These are phyloP conservation scores for Tuber borchii DNA, from an alignment of 495 filamentous ascomycete species.

Conservation along the genomic window DNA sequence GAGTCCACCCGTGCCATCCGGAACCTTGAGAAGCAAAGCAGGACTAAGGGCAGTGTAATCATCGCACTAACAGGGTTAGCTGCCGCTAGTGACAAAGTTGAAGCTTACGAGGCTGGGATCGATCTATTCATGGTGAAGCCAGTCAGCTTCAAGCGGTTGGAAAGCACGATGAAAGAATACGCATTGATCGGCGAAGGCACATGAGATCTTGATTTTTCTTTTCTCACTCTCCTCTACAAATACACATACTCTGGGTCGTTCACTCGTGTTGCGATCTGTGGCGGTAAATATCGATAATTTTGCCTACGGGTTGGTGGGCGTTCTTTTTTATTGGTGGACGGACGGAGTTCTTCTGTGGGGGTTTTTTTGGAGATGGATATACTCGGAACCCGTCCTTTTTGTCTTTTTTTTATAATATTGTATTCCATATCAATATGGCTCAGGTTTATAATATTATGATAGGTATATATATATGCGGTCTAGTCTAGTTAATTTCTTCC, in stretches of 20 bases:
- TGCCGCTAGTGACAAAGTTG: conserved; percentile 56
- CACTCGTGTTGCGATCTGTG: background rate
- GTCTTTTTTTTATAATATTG: background rate
- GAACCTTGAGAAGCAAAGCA: conserved; percentile 49
- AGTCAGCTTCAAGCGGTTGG: conserved; percentile 48
- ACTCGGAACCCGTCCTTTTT: background rate
- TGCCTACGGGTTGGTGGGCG: background rate
- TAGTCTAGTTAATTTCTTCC: too few species aligned
- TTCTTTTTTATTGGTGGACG: background rate
- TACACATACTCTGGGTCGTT: background rate
- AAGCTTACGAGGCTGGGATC: conserved; percentile 61
- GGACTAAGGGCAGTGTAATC: conserved; percentile 45
- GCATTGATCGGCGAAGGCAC: background rate
- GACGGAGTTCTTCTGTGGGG: background rate
- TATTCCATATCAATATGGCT: conserved; percentile 1
- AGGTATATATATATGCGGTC: too few species aligned
- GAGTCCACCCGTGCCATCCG: conserved; percentile 59
- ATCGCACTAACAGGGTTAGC: conserved; percentile 67
- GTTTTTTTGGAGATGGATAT: background rate
- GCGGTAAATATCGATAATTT: background rate
- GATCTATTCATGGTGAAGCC: conserved; percentile 71
- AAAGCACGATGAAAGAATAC: conserved; percentile 34
- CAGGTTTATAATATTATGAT: background rate
- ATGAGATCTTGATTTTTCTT: background rate
- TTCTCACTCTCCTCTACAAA: background rate